Evolutionary conservation across 192 early-diverging fungal genomes (phyloP).

Genomic region (Gorgonomyces haynaldii): DNA sequence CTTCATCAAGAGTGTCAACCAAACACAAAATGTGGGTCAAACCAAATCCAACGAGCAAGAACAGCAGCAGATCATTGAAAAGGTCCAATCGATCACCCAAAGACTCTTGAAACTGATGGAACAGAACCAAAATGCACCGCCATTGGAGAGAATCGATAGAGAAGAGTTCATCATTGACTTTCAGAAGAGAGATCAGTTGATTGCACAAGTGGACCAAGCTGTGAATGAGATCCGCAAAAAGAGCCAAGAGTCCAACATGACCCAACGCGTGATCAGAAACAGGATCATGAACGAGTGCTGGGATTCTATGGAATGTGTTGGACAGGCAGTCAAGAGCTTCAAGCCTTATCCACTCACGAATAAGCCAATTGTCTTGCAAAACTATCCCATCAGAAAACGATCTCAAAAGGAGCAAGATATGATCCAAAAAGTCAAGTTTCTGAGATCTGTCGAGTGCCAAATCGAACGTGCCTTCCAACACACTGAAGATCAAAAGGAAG

Average conservation of each 20-base stretch:
- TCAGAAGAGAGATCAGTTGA: slow-evolving; percentile 33
- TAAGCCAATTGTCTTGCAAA: slow-evolving; percentile 23
- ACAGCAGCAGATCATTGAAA: slow-evolving; percentile 7
- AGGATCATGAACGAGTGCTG: slow-evolving; percentile 44
- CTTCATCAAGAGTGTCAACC: no score
- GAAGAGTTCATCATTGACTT: slow-evolving; percentile 44
- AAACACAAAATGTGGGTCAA: no score
- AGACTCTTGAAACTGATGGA: slow-evolving; percentile 24
- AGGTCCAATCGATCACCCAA: slow-evolving; percentile 23
- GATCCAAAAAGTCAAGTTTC: slow-evolving; percentile 17
- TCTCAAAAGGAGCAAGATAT: slow-evolving; percentile 12
- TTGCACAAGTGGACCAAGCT: slow-evolving; percentile 17
- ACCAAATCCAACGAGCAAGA: no score
- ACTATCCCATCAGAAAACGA: slow-evolving; percentile 35
- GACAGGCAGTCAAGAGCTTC: slow-evolving; percentile 37
- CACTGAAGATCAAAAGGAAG: neutral
- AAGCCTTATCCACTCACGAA: slow-evolving; percentile 24
- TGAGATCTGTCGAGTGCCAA: slow-evolving; percentile 20
- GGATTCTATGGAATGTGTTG: slow-evolving; percentile 41
- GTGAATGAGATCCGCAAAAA: slow-evolving; percentile 19
- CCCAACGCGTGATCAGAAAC: slow-evolving; percentile 31
- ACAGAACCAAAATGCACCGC: slow-evolving; percentile 31
- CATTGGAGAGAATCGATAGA: slow-evolving; percentile 26
- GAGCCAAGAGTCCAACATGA: slow-evolving; percentile 37
- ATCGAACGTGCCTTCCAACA: neutral